Conservation (phyloP, 73 alveolate genomes). For the Blepharisma japonicum region DNA sequence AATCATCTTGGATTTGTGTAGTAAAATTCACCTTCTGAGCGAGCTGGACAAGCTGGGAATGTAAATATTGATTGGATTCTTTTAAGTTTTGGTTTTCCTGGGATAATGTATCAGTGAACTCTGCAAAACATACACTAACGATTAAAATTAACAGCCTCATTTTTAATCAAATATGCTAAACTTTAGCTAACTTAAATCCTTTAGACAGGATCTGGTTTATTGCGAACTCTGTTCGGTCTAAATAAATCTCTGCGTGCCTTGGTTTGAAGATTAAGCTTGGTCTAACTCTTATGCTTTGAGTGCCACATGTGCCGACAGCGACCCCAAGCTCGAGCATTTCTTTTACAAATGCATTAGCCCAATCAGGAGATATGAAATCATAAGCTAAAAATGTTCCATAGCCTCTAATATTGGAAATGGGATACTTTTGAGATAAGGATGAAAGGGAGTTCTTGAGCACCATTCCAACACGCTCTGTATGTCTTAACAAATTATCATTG, state of each 20-base stretch:
- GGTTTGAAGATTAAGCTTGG: slow-evolving; percentile 36
- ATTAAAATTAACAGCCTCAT: no score
- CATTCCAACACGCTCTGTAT: slow-evolving; percentile 31
- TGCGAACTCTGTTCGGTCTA: background rate
- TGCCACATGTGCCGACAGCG: slow-evolving; percentile 33
- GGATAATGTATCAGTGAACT: no score
- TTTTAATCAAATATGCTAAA: no score
- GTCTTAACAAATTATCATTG: slow-evolving; percentile 26
- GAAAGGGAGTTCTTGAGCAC: slow-evolving; percentile 19
- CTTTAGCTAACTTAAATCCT: no score
- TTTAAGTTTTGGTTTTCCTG: no score
- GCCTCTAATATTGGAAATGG: slow-evolving; percentile 44
- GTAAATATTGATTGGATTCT: no score
- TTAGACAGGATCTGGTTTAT: background rate
- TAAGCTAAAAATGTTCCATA: slow-evolving; percentile 37
- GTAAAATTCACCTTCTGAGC: no score
- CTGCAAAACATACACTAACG: no score
- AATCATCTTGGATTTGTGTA: slow-evolving; percentile 11
- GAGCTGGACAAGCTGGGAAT: no score
- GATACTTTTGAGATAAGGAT: slow-evolving; percentile 12
- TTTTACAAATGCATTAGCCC: background rate
- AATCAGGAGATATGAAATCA: slow-evolving; percentile 24
- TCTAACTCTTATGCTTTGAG: slow-evolving; percentile 31
- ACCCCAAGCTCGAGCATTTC: slow-evolving; percentile 35
- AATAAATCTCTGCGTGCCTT: slow-evolving; percentile 35